Evolutionary conservation across 2,329 filamentous ascomycete species (phyloP), one percentile per base, ranked within the genome.

Genomic region (Aspergillus uvarum): DNA sequence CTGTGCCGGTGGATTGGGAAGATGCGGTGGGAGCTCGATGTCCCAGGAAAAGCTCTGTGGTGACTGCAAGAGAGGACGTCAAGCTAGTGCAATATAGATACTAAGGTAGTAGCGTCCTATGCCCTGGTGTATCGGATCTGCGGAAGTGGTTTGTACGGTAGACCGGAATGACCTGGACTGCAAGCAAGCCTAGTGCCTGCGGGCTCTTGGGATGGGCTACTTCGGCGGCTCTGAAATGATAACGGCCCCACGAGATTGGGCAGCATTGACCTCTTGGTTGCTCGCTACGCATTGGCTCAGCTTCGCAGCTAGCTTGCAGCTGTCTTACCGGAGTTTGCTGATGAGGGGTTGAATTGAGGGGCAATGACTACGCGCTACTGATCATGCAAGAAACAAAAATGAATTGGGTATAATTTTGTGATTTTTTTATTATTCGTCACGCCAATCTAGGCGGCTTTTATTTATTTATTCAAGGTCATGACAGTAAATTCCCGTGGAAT

Each of bases 381-480:
- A 16, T 16, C 4, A 48, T 8, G 14, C 11, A 5, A 52, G n/a
- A 32, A n/a, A 52, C 35, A 35, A 10, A 51, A 51, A 32, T 51
- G 50, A 60, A 52, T 56, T 59, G 61, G 65, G 61, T 64, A 64
- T 66, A 60, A 54, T 68, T 61, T 69, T 68, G 67, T 59, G 48
- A 54, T 69, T 68, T 50, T 63, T 67, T 63, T 65, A 58, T 60
- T 68, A 68, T 74, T 74, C 72, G 71, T 74, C 67, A 72, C 64
- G 58, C 65, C 60, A 63, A 70, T 67, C 64, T 55, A 67, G 60
- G 65, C 67, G 62, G 66, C 64, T 54, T 68, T 70, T 56, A 60
- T 60, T 70, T 56, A 60, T 60, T 62, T 62, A 56, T 63, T 68
- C 54, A 65, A 63, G 67, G 70, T 75, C 73, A 74, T 77, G 68